Conservation (phyloP, 805 yeast species). For the Millerozyma acaciae region DNA sequence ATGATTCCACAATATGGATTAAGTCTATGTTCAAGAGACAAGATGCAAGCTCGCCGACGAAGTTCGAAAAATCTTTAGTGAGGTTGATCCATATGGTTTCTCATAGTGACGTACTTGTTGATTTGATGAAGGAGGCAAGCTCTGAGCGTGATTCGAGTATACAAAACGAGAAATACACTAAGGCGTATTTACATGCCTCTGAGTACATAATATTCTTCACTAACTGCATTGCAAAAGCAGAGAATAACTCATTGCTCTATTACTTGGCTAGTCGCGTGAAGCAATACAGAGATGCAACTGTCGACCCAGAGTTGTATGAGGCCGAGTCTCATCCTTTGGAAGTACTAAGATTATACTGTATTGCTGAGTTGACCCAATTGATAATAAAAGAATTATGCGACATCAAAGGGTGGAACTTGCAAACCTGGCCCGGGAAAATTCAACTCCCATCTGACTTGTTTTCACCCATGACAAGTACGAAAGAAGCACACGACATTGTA, state of each 20-base stretch:
- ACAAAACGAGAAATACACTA: constrained; percentile 17
- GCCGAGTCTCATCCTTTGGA: constrained; percentile 19
- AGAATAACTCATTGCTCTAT: constrained; percentile 68
- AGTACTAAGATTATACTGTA: constrained; percentile 49
- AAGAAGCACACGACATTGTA: constrained; percentile 55
- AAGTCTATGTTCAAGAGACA: constrained; percentile 49
- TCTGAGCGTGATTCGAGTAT: constrained; percentile 12
- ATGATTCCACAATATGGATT: constrained; percentile 65
- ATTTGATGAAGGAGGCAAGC: constrained; percentile 20
- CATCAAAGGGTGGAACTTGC: constrained; percentile 60
- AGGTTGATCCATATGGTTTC: constrained; percentile 67
- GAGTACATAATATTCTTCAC: constrained; percentile 60
- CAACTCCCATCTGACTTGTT: constrained; percentile 68
- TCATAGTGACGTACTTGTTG: constrained; percentile 66
- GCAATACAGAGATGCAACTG: constrained; percentile 62
- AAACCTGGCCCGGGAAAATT: constrained; percentile 79
- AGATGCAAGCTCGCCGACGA: constrained; percentile 34
- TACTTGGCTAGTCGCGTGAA: constrained; percentile 76
- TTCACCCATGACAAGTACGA: constrained; percentile 52
- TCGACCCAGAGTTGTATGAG: constrained; percentile 27
- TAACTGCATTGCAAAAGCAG: constrained; percentile 55
- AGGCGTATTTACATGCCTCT: constrained; percentile 51
- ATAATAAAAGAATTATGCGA: constrained; percentile 57
- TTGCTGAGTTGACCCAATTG: constrained; percentile 73
- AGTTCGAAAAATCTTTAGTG: constrained; percentile 63